Base-by-base conservation (phyloP, 2,329 filamentous ascomycete species). In the Pseudogymnoascus sp. region DNA sequence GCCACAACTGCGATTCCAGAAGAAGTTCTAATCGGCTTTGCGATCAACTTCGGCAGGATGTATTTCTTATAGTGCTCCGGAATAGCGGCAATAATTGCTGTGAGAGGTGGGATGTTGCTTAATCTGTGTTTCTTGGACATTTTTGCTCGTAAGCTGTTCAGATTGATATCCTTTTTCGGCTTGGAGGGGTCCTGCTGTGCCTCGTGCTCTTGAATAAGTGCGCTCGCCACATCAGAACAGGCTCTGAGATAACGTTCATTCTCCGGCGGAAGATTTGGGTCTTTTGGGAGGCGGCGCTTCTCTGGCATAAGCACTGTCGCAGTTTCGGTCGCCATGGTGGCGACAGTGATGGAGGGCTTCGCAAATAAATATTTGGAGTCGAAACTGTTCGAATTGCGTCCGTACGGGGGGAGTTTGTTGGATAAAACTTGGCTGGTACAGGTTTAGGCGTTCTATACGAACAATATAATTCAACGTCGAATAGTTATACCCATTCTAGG, bases 61-160 rank as follows among this genome's bases (percentile, higher is more conserved):
- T 97, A 97, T 79, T 97, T 99, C 81, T 97, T 99, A 79, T 97
- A 97, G 75, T 97, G 93, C 75, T 99, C 95, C n/a, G 96, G 96
- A 37, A 99, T 93, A 9, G 95, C 95, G 62, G 95, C 91, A 73
- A 99, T 97, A 73, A 99, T 99, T 65, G 95, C 93, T 7, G 93
- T 97, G 67, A 99, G 80, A 26, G 96, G 91, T 33, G 95, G 95
- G 69, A 96, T 90, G 66, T 86, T 91, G 75, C 86, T 88, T 65
- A 99, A 80, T 74, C 87, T 89, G 79, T 97, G 92, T 79, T 97
- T 97, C 79, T 95, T 96, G 53, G 95, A 85, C 66, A 96, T 86
- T 73, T 93, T 93, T 62, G 90, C 87, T 53, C 95, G 88, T 68
- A 99, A 77, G 64, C 86, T 83, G 77, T 99, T 99, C 70, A 99